These are phyloP conservation scores for Scleroderma citrinum DNA, from an alignment of 768 basidiomycete genomes.

Conservation along the genomic window DNA sequence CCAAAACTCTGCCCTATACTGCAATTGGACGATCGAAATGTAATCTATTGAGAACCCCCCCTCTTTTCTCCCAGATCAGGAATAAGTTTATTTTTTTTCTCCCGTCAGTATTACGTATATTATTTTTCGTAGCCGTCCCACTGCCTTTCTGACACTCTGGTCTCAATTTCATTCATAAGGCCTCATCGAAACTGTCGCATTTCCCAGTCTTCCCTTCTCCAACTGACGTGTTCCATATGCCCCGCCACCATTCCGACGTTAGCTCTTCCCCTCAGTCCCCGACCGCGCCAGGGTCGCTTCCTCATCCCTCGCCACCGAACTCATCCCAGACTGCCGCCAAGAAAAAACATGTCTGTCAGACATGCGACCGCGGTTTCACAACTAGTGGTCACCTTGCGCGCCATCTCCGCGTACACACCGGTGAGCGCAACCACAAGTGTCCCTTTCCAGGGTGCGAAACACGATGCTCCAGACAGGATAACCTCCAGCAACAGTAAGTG, in stretches of 20 bases:
- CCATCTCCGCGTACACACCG: slow-evolving; percentile 86
- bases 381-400: slow-evolving; percentile 87
- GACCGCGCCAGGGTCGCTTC: slow-evolving; percentile 5
- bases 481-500: slow-evolving; percentile 47
- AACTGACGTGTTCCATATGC: slow-evolving; percentile 15
- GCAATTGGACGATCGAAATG: slow-evolving; percentile 31
- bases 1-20: slow-evolving; percentile 27
- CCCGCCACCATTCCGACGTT: slow-evolving; percentile 27
- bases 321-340: slow-evolving; percentile 9
- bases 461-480: slow-evolving; percentile 85
- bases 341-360: slow-evolving; percentile 56
- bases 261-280: slow-evolving; percentile 10
- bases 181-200: not conserved
- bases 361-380: slow-evolving; percentile 76
- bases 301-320: slow-evolving; percentile 2
- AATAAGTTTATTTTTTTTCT: slow-evolving; percentile 23
- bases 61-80: not conserved
- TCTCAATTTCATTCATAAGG: not conserved
- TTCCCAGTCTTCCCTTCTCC: slow-evolving; percentile 14
- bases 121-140: slow-evolving; percentile 23
- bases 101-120: slow-evolving; percentile 25
- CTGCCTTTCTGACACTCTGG: slow-evolving; percentile 17
- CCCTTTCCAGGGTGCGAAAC: slow-evolving; percentile 96
- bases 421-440: slow-evolving; percentile 88
- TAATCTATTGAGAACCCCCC: slow-evolving; percentile 19